Conservation (phyloP, 1,284 basidiomycete species). For the Stereum hirsutum region DNA sequence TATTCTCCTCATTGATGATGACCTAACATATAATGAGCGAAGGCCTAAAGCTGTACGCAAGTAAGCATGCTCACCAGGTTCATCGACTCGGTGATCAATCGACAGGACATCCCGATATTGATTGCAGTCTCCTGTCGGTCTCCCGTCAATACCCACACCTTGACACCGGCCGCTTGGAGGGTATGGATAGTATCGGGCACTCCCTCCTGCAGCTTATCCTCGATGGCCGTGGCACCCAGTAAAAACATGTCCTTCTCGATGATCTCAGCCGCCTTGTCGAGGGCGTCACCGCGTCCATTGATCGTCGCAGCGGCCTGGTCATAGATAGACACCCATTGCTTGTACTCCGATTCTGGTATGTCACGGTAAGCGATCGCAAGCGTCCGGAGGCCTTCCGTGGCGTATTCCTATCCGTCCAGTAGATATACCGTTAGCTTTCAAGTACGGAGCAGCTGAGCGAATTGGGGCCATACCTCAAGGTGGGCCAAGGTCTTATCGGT, state of each 20-base stretch:
- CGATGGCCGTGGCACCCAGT: slow-evolving; percentile 95
- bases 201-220: slow-evolving; percentile 98
- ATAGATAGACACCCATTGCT: slow-evolving; percentile 83
- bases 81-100: slow-evolving; percentile 97
- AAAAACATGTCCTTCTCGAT: slow-evolving; percentile 93
- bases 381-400: slow-evolving; percentile 93
- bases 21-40: too few relatives aligned
- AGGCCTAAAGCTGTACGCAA: neutral
- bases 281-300: slow-evolving; percentile 86
- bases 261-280: slow-evolving; percentile 91
- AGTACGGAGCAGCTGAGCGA: neutral
- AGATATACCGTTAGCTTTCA: slow-evolving; percentile 6
- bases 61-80: slow-evolving; percentile 61
- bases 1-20: slow-evolving; percentile 88
- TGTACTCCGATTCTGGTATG: slow-evolving; percentile 85
- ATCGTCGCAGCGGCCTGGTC: slow-evolving; percentile 89
- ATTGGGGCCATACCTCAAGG: slow-evolving; percentile 62
- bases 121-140: slow-evolving; percentile 99
- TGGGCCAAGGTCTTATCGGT: slow-evolving; percentile 85
- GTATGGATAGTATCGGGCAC: slow-evolving; percentile 98
- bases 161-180: slow-evolving; percentile 95
- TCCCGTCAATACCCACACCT: slow-evolving; percentile 96
- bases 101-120: slow-evolving; percentile 97
- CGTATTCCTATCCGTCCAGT: slow-evolving; percentile 68
- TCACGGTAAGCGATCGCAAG: slow-evolving; percentile 95